Conservation (phyloP, 2,329 filamentous ascomycete genomes). For the Colletotrichum sublineola region DNA sequence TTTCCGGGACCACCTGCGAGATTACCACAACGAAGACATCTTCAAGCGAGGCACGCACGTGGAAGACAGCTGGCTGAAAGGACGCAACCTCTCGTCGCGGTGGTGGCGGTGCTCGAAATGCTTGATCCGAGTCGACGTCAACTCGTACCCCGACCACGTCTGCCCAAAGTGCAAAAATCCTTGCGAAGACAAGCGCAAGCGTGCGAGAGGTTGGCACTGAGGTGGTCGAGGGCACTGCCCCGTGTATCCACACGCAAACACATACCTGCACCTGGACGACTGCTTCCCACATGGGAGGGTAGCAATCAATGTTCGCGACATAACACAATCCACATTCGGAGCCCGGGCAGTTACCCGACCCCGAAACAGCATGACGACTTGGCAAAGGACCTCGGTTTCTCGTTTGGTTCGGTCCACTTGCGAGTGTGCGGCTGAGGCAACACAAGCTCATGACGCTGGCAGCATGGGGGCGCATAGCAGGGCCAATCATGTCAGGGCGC, state of each 20-base stretch:
- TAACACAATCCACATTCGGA: constrained; percentile 27
- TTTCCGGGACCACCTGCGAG: constrained; percentile 68
- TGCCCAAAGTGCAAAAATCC: constrained; percentile 62
- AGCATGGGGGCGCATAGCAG: constrained; percentile 10
- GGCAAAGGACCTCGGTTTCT: neutral
- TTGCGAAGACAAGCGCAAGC: constrained; percentile 60
- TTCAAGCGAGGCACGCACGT: constrained; percentile 58
- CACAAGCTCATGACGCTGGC: constrained; percentile 37
- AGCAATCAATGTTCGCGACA: constrained; percentile 14
- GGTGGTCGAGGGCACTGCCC: constrained; percentile 18
- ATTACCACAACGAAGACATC: constrained; percentile 68
- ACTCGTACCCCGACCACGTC: constrained; percentile 53
- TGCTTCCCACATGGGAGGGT: constrained; percentile 27
- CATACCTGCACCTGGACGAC: constrained; percentile 11
- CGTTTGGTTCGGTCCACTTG: constrained; percentile 23
- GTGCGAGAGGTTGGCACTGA: constrained; percentile 40
- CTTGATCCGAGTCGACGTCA: constrained; percentile 59
- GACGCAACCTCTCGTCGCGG: constrained; percentile 53
- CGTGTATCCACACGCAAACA: neutral
- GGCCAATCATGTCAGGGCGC: constrained; percentile 29
- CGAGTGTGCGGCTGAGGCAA: constrained; percentile 37
- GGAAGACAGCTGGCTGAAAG: constrained; percentile 55
- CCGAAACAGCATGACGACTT: constrained; percentile 19
- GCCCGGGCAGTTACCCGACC: constrained; percentile 25
- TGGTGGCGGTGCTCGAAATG: constrained; percentile 71